Conservation (phyloP, 2,329 filamentous ascomycete species). For the Colletotrichum liriopes region DNA sequence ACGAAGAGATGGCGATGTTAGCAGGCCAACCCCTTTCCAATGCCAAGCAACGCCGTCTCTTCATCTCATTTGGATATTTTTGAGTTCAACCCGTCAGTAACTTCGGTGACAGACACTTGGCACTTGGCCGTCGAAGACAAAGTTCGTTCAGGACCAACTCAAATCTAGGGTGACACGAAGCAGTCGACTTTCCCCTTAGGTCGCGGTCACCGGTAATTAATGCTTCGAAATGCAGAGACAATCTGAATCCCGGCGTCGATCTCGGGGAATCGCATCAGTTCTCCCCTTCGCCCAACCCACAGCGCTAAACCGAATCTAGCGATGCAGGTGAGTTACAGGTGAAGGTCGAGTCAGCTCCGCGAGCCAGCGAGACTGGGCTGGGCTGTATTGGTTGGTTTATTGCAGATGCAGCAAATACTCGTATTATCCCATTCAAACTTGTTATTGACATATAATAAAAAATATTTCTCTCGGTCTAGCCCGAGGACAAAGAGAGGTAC, state of each 20-base stretch:
- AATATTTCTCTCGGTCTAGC: slow-evolving; percentile 14
- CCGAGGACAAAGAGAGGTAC: slow-evolving; percentile 23
- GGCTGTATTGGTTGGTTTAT: slow-evolving; percentile 18
- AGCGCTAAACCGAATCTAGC: slow-evolving; percentile 4
- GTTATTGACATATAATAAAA: slow-evolving; percentile 34
- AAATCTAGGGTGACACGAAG: background rate
- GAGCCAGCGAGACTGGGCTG: background rate
- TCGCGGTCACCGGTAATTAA: background rate
- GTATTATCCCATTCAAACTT: slow-evolving; percentile 15
- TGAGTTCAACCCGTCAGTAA: background rate
- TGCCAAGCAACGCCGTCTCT: slow-evolving; percentile 5
- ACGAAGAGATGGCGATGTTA: background rate
- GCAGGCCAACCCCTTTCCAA: background rate
- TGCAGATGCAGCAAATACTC: slow-evolving; percentile 19
- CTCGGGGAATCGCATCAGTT: slow-evolving; percentile 6
- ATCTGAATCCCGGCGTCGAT: slow-evolving; percentile 31
- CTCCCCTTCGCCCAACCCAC: slow-evolving; percentile 29
- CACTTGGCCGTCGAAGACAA: background rate
- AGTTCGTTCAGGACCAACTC: background rate
- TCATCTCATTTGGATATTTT: background rate
- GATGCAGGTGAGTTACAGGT: slow-evolving; percentile 10
- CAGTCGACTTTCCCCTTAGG: background rate
- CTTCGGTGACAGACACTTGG: background rate
- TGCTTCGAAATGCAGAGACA: background rate
- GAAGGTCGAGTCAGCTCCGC: background rate